Base-by-base conservation (phyloP, 106 monocot genomes). In the Dendrobium nobile region DNA sequence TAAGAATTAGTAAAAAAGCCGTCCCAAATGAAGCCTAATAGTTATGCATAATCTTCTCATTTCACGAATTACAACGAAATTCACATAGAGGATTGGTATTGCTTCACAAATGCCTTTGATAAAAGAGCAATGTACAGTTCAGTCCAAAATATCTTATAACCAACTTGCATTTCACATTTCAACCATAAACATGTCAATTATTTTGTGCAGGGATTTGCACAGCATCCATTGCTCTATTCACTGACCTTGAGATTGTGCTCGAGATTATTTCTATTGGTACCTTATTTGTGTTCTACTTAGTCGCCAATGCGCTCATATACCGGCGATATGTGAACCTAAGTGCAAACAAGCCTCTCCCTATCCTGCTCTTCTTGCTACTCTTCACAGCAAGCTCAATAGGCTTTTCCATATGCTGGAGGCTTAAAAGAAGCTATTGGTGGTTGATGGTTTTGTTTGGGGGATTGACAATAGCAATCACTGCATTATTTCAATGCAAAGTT, bases 221-320 rank as follows among this genome's bases (percentile, higher is more conserved):
- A n/a, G 93, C 91, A 56, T 82, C 91, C 24, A 82, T 93, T 43
- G 91, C 93, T 4, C 85, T 93, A 75, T 91, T 91, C 87, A 91
- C 89, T 0, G 88, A 91, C 16, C 93, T 93, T 2, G 82, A 84
- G 42, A 87, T 90, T 47, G 87, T 91, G 10, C 48, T 93, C 0
- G 85, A 93, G 37, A 88, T 93, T 87, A 85, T 93, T 76, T 90
- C 90, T 17, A 93, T 93, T 19, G 93, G 93, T 56, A 91, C 91
- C 11, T 88, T 91, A 7, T 58, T 91, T 17, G 85, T 93, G 11
- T 93, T 91, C 89, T 93, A 91, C 89, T 58, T 93, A 80, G 93
- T 93, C 20, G 93, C 90, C 47, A 91, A 87, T 59, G 93, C 93
- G 1, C 85, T 93, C 37, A 41, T 91, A 80, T 93, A 91, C 76